Evolutionary conservation across 495 filamentous ascomycete genomes (phyloP).

Genomic region (Hypoxylon lienhwacheense): DNA sequence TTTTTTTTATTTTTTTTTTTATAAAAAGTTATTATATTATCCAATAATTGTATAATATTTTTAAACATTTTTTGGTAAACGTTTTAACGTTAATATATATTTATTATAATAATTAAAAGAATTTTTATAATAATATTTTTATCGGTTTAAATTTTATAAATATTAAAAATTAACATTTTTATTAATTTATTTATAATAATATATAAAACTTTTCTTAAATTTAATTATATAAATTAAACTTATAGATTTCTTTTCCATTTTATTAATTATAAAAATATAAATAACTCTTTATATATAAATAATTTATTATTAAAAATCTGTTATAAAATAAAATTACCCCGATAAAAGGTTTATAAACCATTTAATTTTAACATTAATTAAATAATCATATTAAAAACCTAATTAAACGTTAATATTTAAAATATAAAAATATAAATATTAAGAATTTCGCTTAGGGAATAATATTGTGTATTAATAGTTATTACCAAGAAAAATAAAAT

Average conservation of each 20-base stretch:
- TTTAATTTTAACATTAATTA: not conserved
- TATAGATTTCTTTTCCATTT: not conserved
- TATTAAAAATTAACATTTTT: not conserved
- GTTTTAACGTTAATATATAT: not conserved
- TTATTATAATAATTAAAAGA: not conserved
- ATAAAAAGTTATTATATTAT: not conserved
- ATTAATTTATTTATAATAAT: not conserved
- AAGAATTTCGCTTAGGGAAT: not conserved
- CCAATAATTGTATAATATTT: not conserved
- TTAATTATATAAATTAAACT: not conserved
- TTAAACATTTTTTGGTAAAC: not conserved
- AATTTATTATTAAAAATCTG: not conserved
- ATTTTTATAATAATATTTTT: not conserved
- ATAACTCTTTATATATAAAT: not conserved
- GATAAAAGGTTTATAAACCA: not conserved
- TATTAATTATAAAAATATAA: not conserved
- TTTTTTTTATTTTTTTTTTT: not conserved
- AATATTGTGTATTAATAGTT: not conserved
- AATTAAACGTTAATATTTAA: not conserved
- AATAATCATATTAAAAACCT: not conserved
- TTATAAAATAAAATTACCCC: not conserved
- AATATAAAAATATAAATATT: not conserved
- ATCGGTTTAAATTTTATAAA: not conserved
- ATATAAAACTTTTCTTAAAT: not conserved
- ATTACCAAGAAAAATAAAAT: slow-evolving; percentile 1